These are phyloP conservation scores for Malus hybrid DNA, from an alignment of 331 rosid genomes.

Conservation along the genomic window DNA sequence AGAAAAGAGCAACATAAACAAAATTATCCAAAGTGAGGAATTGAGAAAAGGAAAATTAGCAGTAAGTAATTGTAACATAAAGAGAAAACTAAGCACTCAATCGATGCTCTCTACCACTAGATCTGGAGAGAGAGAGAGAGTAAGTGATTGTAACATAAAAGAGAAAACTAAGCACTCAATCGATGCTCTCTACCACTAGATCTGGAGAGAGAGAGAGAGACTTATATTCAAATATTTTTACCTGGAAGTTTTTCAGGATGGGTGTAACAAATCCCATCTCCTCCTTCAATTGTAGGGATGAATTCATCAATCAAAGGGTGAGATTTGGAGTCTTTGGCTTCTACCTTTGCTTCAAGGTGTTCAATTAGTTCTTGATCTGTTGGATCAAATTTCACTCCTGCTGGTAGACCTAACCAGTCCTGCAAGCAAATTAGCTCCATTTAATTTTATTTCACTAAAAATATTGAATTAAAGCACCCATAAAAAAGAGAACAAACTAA, in stretches of 20 bases:
- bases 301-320: constrained; percentile 98
- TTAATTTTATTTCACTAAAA: not conserved
- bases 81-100: no score
- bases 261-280: constrained; percentile 97
- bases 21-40: no score
- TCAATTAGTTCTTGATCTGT: constrained; percentile 97
- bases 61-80: no score
- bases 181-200: no score
- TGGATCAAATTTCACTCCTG: constrained; percentile 40
- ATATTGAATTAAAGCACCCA: not conserved
- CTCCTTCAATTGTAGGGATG: constrained; percentile 96
- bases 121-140: no score
- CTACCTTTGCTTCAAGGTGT: constrained; percentile 97
- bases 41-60: no score
- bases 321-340: constrained; percentile 66
- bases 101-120: no score
- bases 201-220: not conserved
- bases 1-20: no score
- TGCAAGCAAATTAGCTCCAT: constrained; percentile 15
- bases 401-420: constrained; percentile 98
- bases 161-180: no score
- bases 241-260: constrained; percentile 99
- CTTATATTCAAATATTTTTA: constrained; percentile 4
- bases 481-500: not conserved
- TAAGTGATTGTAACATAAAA: no score